phyloP scores from a whole-genome alignment of 257 asterid genomes.

The Solanum appendiculatum region DNA sequence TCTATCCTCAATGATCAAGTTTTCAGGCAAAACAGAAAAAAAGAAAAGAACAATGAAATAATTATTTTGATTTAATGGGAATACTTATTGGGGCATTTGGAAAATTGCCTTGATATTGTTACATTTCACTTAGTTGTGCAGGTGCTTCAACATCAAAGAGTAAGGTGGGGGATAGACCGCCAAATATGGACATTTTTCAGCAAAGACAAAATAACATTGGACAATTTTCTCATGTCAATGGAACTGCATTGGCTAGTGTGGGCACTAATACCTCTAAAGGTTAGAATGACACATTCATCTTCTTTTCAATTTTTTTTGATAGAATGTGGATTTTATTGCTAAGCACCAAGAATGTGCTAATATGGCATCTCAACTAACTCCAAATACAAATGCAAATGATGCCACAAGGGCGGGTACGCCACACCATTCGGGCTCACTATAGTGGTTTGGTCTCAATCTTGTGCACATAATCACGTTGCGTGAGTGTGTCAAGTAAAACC shows the following conservation, averaged over 20 bases:
- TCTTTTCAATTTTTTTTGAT: not conserved
- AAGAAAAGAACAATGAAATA: not conserved
- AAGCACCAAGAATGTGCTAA: not conserved
- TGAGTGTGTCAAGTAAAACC: no score
- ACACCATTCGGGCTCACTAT: no score
- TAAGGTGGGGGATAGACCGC: constrained; percentile 3
- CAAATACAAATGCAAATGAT: no score
- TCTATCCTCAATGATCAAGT: not conserved
- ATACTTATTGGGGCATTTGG: not conserved
- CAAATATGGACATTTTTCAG: constrained; percentile 12
- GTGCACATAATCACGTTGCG: no score
- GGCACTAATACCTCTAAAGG: constrained; percentile 27
- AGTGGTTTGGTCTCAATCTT: no score
- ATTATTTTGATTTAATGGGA: not conserved
- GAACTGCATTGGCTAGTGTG: constrained; percentile 3
- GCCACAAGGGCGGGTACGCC: no score
- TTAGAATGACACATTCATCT: constrained; percentile 4
- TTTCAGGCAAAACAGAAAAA: not conserved
- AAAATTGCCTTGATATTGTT: constrained; percentile 5
- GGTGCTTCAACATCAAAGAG: not conserved
- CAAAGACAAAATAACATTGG: constrained; percentile 14
- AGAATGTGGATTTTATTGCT: not conserved
- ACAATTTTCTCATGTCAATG: constrained; percentile 11
- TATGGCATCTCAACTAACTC: not conserved
- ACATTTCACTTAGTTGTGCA: not conserved